Conservation (phyloP, 345 rosid species). For the Moringa oleifera region DNA sequence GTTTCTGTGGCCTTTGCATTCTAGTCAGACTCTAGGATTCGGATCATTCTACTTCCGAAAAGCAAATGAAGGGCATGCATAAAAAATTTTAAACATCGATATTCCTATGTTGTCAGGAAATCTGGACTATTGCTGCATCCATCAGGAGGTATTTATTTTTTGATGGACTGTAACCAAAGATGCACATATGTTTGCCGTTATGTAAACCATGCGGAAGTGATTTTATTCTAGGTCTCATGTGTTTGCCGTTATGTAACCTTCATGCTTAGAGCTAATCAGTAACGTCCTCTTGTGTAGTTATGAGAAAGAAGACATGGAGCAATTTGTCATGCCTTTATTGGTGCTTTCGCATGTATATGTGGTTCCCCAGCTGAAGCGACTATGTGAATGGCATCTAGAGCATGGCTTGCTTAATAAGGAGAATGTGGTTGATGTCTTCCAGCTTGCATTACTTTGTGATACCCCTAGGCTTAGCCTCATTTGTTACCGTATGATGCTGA, state of each 20-base stretch:
- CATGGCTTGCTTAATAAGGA: slow-evolving; percentile 57
- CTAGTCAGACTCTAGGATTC: neutral
- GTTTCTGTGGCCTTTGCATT: too few species aligned
- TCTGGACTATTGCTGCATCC: neutral
- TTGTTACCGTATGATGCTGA: slow-evolving; percentile 63
- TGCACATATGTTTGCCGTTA: too few species aligned
- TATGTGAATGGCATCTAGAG: slow-evolving; percentile 61
- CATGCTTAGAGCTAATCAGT: slow-evolving; percentile 11
- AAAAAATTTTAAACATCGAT: neutral
- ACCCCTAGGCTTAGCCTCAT: slow-evolving; percentile 65
- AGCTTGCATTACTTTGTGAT: slow-evolving; percentile 76
- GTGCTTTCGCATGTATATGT: slow-evolving; percentile 73
- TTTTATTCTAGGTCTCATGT: neutral
- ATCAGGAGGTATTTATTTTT: too few species aligned
- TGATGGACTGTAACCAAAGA: too few species aligned
- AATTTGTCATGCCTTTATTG: slow-evolving; percentile 53
- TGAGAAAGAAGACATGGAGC: slow-evolving; percentile 61
- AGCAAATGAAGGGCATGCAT: neutral
- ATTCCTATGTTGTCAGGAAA: neutral
- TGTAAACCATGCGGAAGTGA: neutral
- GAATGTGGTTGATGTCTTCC: slow-evolving; percentile 74
- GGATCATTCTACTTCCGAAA: neutral
- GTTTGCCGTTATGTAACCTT: neutral
- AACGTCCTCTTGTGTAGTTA: slow-evolving; percentile 42
- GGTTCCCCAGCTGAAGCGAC: slow-evolving; percentile 58